These are phyloP conservation scores for Aspergillus novoparasiticus DNA, from an alignment of 2,329 filamentous ascomycete species.

Conservation along the genomic window DNA sequence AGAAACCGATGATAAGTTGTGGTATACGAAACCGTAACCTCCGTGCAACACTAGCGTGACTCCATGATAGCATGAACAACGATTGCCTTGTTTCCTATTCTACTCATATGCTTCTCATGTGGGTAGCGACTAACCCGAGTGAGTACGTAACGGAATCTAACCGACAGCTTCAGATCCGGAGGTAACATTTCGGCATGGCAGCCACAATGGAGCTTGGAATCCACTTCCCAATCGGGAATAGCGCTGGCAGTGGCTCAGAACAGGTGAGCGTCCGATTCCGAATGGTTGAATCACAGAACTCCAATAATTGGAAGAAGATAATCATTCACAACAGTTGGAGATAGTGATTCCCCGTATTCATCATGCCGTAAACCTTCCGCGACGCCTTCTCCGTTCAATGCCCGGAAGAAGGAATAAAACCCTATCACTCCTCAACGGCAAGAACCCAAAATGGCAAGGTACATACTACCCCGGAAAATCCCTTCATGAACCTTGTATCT, in stretches of 20 bases:
- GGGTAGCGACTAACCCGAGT: not conserved
- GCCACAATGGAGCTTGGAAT: not conserved
- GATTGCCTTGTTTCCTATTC: not conserved
- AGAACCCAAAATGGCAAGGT: no score
- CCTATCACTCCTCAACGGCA: no score
- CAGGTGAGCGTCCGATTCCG: not conserved
- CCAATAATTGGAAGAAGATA: no score
- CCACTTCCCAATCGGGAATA: not conserved
- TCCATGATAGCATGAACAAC: not conserved
- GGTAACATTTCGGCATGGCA: not conserved
- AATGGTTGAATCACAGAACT: not conserved
- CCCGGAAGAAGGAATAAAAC: no score
- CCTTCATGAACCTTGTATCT: no score
- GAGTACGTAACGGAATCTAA: not conserved
- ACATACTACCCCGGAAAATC: no score
- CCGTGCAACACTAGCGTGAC: not conserved
- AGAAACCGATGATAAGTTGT: not conserved
- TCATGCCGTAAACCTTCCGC: no score
- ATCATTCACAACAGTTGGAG: no score
- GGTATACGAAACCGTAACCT: not conserved
- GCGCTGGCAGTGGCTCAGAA: not conserved
- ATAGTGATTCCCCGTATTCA: no score
- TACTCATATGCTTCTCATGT: not conserved
- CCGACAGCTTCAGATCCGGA: not conserved
- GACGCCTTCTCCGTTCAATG: no score